Percentiles rank a stretch among this genome's conserved stretches.
Conservation (phyloP, 164 flowering plant species). For the Magnolia sinica region DNA sequence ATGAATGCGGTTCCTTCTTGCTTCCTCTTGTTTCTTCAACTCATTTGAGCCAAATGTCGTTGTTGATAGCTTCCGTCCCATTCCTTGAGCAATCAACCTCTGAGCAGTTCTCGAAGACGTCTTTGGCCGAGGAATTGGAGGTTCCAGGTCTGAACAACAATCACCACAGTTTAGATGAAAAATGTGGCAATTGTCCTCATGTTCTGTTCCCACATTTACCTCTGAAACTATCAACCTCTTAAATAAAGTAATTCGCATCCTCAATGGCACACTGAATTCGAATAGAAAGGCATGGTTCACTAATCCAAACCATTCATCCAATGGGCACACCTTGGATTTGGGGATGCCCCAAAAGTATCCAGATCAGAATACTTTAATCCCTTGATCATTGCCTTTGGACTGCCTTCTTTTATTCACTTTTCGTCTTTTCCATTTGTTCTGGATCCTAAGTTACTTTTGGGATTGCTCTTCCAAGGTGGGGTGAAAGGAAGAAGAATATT, state of each 20-base stretch:
- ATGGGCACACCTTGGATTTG: not conserved
- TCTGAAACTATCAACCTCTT: not conserved
- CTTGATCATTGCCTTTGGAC: too few species aligned
- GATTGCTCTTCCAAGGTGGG: too few species aligned
- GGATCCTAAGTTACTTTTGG: too few species aligned
- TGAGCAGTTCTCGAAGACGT: conserved; percentile 87
- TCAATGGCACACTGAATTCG: too few species aligned
- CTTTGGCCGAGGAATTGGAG: conserved; percentile 77
- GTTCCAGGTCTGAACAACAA: conserved; percentile 61
- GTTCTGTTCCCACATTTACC: not conserved
- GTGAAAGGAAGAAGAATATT: too few species aligned
- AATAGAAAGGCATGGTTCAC: not conserved
- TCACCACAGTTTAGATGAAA: not conserved
- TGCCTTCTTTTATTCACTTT: too few species aligned
- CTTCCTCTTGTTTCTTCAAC: conserved; percentile 74
- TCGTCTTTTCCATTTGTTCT: too few species aligned
- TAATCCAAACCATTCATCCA: not conserved
- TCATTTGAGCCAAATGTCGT: conserved; percentile 58
- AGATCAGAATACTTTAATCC: too few species aligned
- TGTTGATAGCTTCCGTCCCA: conserved; percentile 68
- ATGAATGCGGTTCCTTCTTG: conserved; percentile 61
- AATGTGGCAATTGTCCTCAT: not conserved
- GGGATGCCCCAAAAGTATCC: not conserved
- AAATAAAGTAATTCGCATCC: too few species aligned
- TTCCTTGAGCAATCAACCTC: conserved; percentile 83